phyloP scores from a whole-genome alignment of 257 asterid genomes.

The Rehmannia glutinosa region DNA sequence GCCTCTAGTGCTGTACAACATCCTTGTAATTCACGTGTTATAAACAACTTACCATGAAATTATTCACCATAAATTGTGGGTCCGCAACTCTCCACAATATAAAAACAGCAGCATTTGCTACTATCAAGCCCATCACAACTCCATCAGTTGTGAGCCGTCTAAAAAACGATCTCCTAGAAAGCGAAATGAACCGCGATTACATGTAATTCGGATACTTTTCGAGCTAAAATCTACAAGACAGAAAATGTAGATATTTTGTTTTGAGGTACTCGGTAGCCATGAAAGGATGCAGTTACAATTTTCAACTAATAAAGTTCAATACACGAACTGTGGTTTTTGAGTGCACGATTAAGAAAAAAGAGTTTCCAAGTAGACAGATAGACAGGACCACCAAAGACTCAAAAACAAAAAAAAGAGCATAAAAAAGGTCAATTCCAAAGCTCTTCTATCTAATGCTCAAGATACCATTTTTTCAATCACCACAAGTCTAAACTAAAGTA shows the following conservation, averaged over 20 bases:
- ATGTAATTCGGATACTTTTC: background rate
- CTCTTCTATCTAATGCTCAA: background rate
- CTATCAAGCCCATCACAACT: slow-evolving; percentile 61
- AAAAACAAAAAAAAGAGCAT: background rate
- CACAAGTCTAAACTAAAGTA: background rate
- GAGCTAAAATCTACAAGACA: background rate
- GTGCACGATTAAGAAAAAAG: too few species aligned
- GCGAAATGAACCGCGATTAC: slow-evolving; percentile 9
- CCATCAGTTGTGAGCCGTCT: slow-evolving; percentile 59
- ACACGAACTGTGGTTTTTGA: background rate
- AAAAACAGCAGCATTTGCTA: slow-evolving; percentile 68
- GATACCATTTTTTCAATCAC: background rate
- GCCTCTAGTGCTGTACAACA: background rate
- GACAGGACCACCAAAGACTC: too few species aligned
- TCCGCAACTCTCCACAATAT: slow-evolving; percentile 62
- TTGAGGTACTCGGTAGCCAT: background rate
- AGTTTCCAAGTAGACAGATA: too few species aligned
- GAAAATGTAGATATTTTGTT: background rate
- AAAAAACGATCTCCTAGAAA: slow-evolving; percentile 44
- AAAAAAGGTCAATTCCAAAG: background rate
- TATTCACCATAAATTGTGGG: slow-evolving; percentile 57
- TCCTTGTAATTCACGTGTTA: slow-evolving; percentile 2
- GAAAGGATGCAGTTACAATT: background rate
- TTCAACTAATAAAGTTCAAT: background rate
- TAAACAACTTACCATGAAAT: slow-evolving; percentile 60